phyloP scores from a whole-genome alignment of 2,329 filamentous ascomycete species.

The Phialophora expanda region DNA sequence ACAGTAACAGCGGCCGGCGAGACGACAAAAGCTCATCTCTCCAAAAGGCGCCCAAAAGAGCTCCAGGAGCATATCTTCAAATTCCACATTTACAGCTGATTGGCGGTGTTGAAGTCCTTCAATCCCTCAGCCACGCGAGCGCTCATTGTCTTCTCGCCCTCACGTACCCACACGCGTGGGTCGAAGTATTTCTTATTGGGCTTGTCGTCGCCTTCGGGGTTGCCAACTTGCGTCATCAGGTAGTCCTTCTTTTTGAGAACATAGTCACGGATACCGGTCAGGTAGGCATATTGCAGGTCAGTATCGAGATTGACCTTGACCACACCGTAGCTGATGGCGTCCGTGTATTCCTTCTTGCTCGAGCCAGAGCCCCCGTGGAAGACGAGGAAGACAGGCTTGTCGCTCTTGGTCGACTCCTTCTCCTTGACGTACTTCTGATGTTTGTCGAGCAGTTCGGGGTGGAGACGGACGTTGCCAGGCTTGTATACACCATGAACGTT shows the following conservation, averaged over 20 bases:
- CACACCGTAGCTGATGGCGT: slow-evolving; percentile 90
- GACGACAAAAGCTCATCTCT: slow-evolving; percentile 14
- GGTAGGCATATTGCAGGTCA: slow-evolving; percentile 95
- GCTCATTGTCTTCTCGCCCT: slow-evolving; percentile 94
- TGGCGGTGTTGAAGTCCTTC: slow-evolving; percentile 86
- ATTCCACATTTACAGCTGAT: slow-evolving; percentile 67
- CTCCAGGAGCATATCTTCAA: neutral
- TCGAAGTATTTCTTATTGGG: slow-evolving; percentile 98
- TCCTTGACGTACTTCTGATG: slow-evolving; percentile 92
- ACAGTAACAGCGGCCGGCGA: neutral
- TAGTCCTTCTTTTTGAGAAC: slow-evolving; percentile 95
- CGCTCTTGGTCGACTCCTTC: slow-evolving; percentile 70
- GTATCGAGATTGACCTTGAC: slow-evolving; percentile 99
- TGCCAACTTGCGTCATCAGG: slow-evolving; percentile 82
- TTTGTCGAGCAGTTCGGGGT: slow-evolving; percentile 94
- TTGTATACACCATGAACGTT: slow-evolving; percentile 99
- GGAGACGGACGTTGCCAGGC: slow-evolving; percentile 94
- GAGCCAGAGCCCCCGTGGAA: slow-evolving; percentile 98
- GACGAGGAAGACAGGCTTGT: slow-evolving; percentile 98
- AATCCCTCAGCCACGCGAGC: slow-evolving; percentile 79
- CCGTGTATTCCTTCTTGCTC: slow-evolving; percentile 84
- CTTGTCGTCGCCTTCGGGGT: slow-evolving; percentile 95
- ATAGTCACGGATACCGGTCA: slow-evolving; percentile 91
- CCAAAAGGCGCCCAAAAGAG: slow-evolving; percentile 14
- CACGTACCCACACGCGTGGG: slow-evolving; percentile 90